A percentile compares a stretch with the other conserved stretches of the same genome.
Evolutionary conservation across 225 moss, liverwort and hornwort genomes (phyloP).

Genomic region (Lunularia cruciata): DNA sequence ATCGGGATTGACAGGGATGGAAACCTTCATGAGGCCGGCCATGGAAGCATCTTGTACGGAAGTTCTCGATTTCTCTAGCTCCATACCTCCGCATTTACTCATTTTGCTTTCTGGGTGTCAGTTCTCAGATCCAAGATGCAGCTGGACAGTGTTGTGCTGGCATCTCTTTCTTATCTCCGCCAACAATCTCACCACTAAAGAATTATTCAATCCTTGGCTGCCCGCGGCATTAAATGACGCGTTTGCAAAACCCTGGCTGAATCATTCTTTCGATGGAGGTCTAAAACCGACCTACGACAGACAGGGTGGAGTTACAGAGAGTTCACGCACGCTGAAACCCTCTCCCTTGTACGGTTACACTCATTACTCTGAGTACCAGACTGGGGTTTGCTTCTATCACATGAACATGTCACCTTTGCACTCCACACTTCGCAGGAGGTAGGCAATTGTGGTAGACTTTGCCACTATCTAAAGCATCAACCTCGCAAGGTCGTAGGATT

Average conservation of each 20-base stretch:
- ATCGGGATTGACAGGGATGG: not conserved
- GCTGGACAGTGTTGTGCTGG: not conserved
- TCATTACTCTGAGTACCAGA: no score
- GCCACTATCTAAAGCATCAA: no score
- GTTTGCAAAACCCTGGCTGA: not conserved
- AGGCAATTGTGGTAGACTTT: no score
- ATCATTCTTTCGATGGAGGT: not conserved
- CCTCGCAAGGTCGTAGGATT: no score
- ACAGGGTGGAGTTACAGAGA: not conserved
- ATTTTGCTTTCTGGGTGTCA: not conserved
- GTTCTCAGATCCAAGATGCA: not conserved
- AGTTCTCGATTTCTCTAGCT: not conserved
- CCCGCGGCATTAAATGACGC: not conserved
- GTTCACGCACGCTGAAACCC: no score
- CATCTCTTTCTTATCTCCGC: not conserved
- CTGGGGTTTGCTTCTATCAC: no score
- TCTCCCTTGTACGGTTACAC: no score
- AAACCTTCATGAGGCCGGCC: slow-evolving; percentile 3
- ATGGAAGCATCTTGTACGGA: slow-evolving; percentile 8
- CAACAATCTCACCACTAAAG: not conserved
- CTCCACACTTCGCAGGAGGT: no score
- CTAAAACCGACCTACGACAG: slow-evolving; percentile 7
- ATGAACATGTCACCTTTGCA: no score
- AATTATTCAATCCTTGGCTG: slow-evolving; percentile 5
- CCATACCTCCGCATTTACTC: not conserved